Evolutionary conservation across 2,329 filamentous ascomycete species (phyloP).

Genomic region (Phoma sp.): DNA sequence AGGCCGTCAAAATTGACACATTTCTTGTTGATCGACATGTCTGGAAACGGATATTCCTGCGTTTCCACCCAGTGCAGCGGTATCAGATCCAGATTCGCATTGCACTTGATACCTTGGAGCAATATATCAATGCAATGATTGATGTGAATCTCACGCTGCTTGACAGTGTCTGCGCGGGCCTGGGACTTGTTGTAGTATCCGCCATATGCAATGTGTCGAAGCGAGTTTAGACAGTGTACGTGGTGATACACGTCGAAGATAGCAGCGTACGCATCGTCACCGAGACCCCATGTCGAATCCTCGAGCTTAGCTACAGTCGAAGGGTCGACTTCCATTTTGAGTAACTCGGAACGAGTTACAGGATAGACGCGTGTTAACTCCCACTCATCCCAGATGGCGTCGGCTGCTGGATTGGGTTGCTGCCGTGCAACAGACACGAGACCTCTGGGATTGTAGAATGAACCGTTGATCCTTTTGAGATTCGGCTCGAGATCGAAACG

Average conservation of each 20-base stretch:
- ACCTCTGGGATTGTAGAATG: conserved; percentile 4
- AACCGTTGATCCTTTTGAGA: conserved; percentile 11
- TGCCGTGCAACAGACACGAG: conserved; percentile 4
- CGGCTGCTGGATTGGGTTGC: conserved; percentile 15
- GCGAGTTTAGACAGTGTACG: conserved; percentile 21
- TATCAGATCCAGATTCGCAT: conserved; percentile 19
- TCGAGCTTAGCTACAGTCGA: conserved; percentile 11
- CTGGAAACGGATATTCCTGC: conserved; percentile 11
- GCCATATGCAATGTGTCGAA: conserved; percentile 17
- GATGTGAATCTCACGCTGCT: conserved; percentile 21
- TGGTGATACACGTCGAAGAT: conserved; percentile 24
- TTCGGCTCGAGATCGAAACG: conserved; percentile 8
- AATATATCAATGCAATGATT: conserved; percentile 21
- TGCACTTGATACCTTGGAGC: conserved; percentile 19
- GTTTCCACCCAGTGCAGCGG: conserved; percentile 24
- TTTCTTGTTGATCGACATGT: conserved; percentile 24
- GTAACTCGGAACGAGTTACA: conserved; percentile 10
- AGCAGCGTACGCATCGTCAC: conserved; percentile 18
- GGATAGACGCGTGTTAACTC: conserved; percentile 20
- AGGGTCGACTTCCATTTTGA: conserved; percentile 15
- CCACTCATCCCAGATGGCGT: conserved; percentile 21
- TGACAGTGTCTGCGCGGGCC: conserved; percentile 13
- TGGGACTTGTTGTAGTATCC: conserved; percentile 18
- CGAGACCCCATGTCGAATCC: conserved; percentile 15
- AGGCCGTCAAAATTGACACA: conserved; percentile 23